A percentile compares a stretch with the other conserved stretches of the same genome.
phyloP scores from a whole-genome alignment of 352 stramenopile genomes.

The Globisporangium rhizosaccharum region DNA sequence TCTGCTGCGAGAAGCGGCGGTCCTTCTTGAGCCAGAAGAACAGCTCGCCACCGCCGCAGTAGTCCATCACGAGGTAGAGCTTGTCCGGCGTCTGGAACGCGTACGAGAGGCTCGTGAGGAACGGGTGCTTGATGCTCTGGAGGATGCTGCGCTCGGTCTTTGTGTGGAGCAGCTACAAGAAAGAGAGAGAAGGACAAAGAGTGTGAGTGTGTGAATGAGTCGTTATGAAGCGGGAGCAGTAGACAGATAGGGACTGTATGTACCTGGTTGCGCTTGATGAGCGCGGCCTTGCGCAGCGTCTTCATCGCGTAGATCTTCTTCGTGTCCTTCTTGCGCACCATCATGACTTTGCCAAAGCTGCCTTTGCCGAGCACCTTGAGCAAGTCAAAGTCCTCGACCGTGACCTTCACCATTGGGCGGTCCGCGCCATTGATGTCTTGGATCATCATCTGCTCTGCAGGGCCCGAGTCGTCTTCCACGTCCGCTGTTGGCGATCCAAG shows the following conservation, averaged over 20 bases:
- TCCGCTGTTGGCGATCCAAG: conserved; percentile 35
- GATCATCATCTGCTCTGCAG: conserved; percentile 74
- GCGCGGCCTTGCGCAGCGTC: conserved; percentile 89
- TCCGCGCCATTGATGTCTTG: conserved; percentile 72
- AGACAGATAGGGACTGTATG: background rate
- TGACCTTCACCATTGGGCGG: conserved; percentile 73
- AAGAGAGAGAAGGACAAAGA: background rate
- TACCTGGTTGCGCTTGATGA: conserved; percentile 92
- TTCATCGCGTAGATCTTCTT: conserved; percentile 95
- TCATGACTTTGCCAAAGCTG: conserved; percentile 95
- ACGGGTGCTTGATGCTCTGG: conserved; percentile 91
- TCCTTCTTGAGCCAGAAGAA: conserved; percentile 96
- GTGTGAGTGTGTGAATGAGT: background rate
- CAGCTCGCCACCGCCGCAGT: conserved; percentile 91
- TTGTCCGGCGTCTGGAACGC: conserved; percentile 91
- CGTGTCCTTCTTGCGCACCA: conserved; percentile 92
- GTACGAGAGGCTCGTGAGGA: conserved; percentile 84
- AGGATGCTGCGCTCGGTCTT: conserved; percentile 92
- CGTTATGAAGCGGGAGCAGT: background rate
- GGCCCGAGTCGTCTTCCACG: conserved; percentile 74
- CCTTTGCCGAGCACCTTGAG: conserved; percentile 94
- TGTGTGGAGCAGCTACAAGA: conserved; percentile 76
- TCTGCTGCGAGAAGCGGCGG: conserved; percentile 90
- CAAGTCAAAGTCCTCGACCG: conserved; percentile 90
- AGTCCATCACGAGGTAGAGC: conserved; percentile 93